These are phyloP conservation scores for Prosopis cineraria DNA, from an alignment of 306 rosid species.

Conservation along the genomic window DNA sequence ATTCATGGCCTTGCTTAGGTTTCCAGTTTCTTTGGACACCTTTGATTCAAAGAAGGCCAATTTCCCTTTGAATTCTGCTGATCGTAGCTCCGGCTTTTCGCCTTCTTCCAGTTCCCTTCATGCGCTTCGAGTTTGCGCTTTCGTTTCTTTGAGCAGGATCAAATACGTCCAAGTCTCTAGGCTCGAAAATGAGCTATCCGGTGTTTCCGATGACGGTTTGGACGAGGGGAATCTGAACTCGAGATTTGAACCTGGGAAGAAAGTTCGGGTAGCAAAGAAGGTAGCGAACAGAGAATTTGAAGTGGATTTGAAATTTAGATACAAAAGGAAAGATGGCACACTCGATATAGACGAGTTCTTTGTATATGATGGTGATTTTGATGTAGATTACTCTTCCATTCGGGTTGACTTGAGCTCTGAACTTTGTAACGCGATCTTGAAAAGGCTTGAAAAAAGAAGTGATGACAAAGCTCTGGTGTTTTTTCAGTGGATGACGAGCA, in stretches of 20 bases:
- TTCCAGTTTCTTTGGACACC: slow-evolving; percentile 50
- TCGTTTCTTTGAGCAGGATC: slow-evolving; percentile 46
- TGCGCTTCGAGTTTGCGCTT: slow-evolving; percentile 37
- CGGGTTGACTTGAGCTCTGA: slow-evolving; percentile 52
- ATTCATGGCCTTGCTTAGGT: slow-evolving; percentile 65
- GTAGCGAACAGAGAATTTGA: slow-evolving; percentile 27
- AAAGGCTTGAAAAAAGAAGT: slow-evolving; percentile 53
- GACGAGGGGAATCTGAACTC: slow-evolving; percentile 32
- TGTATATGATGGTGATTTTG: slow-evolving; percentile 52
- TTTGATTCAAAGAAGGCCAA: slow-evolving; percentile 49
- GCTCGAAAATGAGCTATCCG: slow-evolving; percentile 38
- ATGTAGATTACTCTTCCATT: slow-evolving; percentile 60
- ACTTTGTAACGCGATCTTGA: slow-evolving; percentile 67
- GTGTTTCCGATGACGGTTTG: slow-evolving; percentile 24
- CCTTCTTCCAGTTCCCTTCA: slow-evolving; percentile 33
- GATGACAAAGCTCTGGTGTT: slow-evolving; percentile 56
- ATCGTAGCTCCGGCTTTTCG: slow-evolving; percentile 32
- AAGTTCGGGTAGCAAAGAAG: slow-evolving; percentile 33
- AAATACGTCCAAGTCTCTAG: slow-evolving; percentile 41
- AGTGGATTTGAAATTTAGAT: slow-evolving; percentile 39
- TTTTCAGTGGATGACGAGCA: slow-evolving; percentile 71
- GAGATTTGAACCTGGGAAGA: slow-evolving; percentile 37
- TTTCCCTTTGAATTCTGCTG: slow-evolving; percentile 24
- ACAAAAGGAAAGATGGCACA: slow-evolving; percentile 33
- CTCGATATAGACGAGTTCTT: slow-evolving; percentile 44